Conservation (phyloP, 768 basidiomycete species). For the Pholiota microspora region DNA sequence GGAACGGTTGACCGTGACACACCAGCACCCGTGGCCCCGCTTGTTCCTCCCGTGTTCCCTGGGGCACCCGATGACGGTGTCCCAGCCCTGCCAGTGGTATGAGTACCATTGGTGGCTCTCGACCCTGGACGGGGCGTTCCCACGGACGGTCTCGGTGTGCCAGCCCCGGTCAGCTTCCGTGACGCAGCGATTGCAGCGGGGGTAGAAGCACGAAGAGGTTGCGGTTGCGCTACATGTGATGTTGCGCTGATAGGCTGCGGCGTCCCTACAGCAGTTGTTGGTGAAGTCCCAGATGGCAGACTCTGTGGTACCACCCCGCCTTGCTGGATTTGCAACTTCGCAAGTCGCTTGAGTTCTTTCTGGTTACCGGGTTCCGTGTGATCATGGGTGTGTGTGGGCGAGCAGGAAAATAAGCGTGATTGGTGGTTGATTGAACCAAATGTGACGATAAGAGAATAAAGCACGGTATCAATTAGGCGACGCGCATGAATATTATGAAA, state of each 20-base stretch:
- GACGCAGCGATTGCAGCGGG: conserved; percentile 27
- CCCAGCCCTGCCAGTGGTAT: conserved; percentile 11
- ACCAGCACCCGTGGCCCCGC: not conserved
- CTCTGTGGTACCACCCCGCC: conserved; percentile 5
- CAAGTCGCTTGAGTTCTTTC: conserved; percentile 73
- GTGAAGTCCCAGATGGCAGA: conserved; percentile 16
- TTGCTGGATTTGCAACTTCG: conserved; percentile 45
- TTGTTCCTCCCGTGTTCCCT: conserved; percentile 1
- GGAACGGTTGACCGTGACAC: conserved; percentile 18
- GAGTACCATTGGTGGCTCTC: conserved; percentile 16
- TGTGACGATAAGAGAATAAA: conserved; percentile 5
- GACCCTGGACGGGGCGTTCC: conserved; percentile 35
- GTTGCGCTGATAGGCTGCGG: conserved; percentile 13
- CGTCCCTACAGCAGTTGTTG: conserved; percentile 6
- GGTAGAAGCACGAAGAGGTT: conserved; percentile 30
- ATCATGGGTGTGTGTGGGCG: conserved; percentile 6
- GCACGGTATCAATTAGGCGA: conserved; percentile 1
- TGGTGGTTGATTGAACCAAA: not conserved
- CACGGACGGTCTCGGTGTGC: conserved; percentile 15
- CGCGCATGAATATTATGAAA: not conserved
- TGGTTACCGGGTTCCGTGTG: conserved; percentile 24
- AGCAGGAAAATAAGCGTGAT: conserved; percentile 3
- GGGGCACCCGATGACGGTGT: conserved; percentile 26
- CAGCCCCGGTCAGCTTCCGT: conserved; percentile 19
- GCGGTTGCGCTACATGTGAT: conserved; percentile 24